Base-by-base conservation (phyloP, 2,329 filamentous ascomycete genomes). In the Colletotrichum lini region DNA sequence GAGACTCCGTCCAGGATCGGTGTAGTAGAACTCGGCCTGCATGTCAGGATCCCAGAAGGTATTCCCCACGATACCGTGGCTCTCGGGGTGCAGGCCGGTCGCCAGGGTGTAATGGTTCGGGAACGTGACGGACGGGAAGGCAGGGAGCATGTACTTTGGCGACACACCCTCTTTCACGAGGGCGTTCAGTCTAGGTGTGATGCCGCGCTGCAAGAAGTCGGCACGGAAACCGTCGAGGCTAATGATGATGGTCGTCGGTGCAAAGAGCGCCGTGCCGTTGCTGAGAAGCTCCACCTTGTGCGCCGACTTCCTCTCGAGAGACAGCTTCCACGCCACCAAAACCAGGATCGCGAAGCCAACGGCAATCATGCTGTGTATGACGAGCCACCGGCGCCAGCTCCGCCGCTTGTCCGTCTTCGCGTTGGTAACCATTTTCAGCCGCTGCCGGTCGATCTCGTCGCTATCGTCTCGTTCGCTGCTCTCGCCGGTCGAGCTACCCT, bases 211-310 rank as follows among this genome's bases (percentile, higher is more conserved):
- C 50, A 99, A 85, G 78, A 98, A 98, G 79, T 98, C 96, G 23
- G 96, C 96, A 18, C 96, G 92, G 84, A 99, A 98, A 4, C 96
- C 96, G 81, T 99, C 96, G 21, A 99, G 87, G 56, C 95, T 98
- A 78, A 99, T 93, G 65, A 98, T 86, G 70, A 99, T 93, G 2
- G 96, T 98, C 0, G 96, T 99, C 0, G 95, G 95, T 12, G 91
- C 92, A 79, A 98, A 99, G 5, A 94, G 84, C 2, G 95, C 93
- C 0, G 95, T 97, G 65, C 96, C 96, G 80, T 99, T 99, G 84
- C 87, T 92, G 72, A 88, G 77, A 26, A 88, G 75, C 38, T 80
- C 73, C 57, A 81, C 79, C 53, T 79, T 76, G 16, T 72, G 67
- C 21, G 74, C 72, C 16, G 76, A 79, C 71, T 82, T 85, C 62